These are phyloP conservation scores for Crucibulum laeve DNA, from an alignment of 768 basidiomycete species.

Conservation along the genomic window DNA sequence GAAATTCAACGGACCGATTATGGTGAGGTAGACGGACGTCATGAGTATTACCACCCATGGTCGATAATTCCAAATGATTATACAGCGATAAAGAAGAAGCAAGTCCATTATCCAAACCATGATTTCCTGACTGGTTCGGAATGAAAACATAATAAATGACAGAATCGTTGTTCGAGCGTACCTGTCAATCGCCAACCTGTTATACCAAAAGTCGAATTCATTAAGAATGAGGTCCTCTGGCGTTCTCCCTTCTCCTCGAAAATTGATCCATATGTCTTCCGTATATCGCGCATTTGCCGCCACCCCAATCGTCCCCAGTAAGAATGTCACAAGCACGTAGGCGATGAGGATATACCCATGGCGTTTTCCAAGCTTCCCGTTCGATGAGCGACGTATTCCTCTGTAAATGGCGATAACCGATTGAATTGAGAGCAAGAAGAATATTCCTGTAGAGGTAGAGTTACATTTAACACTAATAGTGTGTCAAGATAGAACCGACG, in stretches of 20 bases:
- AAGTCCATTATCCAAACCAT: neutral
- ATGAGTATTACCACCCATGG: neutral
- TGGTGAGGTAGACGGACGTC: neutral
- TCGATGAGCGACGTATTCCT: no score
- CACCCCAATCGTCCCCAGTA: neutral
- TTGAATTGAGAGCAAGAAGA: no score
- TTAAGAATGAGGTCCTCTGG: neutral
- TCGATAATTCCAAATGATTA: neutral
- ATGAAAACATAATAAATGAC: no score
- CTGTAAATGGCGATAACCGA: no score
- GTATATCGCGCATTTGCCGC: neutral
- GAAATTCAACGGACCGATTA: neutral
- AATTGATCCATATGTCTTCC: neutral
- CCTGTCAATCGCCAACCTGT: neutral
- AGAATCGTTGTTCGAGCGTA: no score
- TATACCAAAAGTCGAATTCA: neutral
- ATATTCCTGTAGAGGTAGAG: no score
- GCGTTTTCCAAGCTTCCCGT: no score
- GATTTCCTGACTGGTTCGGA: neutral
- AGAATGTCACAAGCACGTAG: neutral
- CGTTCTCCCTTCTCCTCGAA: neutral
- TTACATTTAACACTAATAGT: no score
- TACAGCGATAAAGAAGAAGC: neutral
- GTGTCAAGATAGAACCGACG: no score
- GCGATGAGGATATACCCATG: neutral